Evolutionary conservation across 345 rosid genomes (phyloP).

Genomic region (Erysimum cheiranthoides): DNA sequence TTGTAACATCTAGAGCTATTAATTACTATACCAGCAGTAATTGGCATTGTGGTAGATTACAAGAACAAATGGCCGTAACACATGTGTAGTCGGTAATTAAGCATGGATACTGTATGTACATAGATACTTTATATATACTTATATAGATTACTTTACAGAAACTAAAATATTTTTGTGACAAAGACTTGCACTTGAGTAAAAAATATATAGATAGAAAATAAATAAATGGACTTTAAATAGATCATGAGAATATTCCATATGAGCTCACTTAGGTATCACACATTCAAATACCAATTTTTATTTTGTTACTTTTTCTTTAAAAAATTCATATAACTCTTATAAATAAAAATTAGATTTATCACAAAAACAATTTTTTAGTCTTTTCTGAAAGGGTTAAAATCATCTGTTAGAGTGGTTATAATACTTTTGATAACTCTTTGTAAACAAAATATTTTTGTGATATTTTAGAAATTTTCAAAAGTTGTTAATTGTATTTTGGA

Average conservation of each 20-base stretch:
- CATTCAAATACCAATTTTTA: not conserved
- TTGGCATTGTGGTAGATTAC: conserved; percentile 36
- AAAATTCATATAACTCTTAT: not conserved
- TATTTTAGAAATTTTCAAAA: not conserved
- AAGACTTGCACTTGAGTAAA: conserved; percentile 32
- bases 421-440: not conserved
- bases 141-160: not conserved
- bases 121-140: not conserved
- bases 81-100: conserved; percentile 41
- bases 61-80: conserved; percentile 30
- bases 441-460: not conserved
- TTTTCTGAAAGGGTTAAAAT: not conserved
- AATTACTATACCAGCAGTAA: conserved; percentile 6
- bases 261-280: conserved; percentile 27
- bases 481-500: not conserved
- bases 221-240: conserved; percentile 19
- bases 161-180: conserved; percentile 14
- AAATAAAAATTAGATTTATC: not conserved
- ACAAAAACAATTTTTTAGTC: not conserved
- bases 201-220: not conserved
- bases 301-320: not conserved
- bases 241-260: conserved; percentile 40
- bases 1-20: conserved; percentile 29
- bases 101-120: conserved; percentile 8
- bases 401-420: not conserved